Evolutionary conservation across 176 grass and related monocot species (phyloP), one percentile per base, ranked within the genome.

Genomic region (Triticum urartu): DNA sequence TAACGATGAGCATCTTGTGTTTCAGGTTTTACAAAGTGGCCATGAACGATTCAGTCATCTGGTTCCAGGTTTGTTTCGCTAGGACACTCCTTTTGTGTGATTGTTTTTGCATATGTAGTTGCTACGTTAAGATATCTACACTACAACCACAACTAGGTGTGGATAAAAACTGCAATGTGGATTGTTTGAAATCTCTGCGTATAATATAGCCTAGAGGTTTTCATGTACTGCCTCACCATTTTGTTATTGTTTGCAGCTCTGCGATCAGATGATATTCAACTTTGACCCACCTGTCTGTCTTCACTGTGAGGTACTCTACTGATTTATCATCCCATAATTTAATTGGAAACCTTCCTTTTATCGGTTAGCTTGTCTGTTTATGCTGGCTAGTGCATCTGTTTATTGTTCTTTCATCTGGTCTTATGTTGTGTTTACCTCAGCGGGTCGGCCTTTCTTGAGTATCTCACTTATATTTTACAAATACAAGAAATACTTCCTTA

Each of bases 191-290:
- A 60, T 75, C 47, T n/a, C 60, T 52, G 12, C 83, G 61, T 77
- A 8, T 15, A 20, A 77, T 77, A 8, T 15, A 20, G 28, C 11
- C 62, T 77, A 0, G 8, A 28, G 78, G 43, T 34, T 63, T 68
- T 61, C 13, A 6, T 75, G 26, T 54, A 72, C 22, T 87, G 22
- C 25, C 75, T 90, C 77, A 26, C 65, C 42, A 75, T 68, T 86
- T 86, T n/a, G 5, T 24, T 84, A 21, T 50, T 75, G 9, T 60
- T 5, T 52, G 76, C 92, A 96, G 97, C 77, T 94, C 38, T 99
- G 97, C 59, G 87, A 88, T 90, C 84, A 91, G 75, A 96, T 99
- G 97, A 85, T 96, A 86, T 93, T 99, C 84, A 99, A 93, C 89
- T 90, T 94, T 85, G 92, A 99, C 50, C 83, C 78, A 50, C 97